Conservation (phyloP, 2,329 filamentous ascomycete species). For the Colletotrichum cuscutae region DNA sequence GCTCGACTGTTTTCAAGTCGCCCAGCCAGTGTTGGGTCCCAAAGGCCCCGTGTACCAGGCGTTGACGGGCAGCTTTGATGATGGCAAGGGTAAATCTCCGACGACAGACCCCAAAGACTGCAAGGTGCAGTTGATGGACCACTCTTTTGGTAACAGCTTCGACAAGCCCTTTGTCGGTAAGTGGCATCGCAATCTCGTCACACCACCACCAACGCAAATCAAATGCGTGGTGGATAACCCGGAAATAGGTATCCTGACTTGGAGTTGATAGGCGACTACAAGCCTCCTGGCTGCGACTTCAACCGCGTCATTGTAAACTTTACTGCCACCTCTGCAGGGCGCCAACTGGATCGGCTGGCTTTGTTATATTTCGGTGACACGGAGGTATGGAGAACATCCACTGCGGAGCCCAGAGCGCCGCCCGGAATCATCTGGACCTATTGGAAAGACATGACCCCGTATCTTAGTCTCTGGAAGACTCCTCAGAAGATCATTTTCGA, state of each 20-base stretch:
- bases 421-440: constrained; percentile 81
- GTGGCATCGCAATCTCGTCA: constrained; percentile 39
- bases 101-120: constrained; percentile 46
- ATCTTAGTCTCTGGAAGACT: constrained; percentile 73
- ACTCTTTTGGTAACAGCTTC: constrained; percentile 79
- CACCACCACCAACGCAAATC: background rate
- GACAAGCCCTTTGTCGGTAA: constrained; percentile 77
- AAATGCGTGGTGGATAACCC: background rate
- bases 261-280: constrained; percentile 65
- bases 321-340: constrained; percentile 76
- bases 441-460: constrained; percentile 81
- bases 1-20: constrained; percentile 75
- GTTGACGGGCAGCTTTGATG: constrained; percentile 37
- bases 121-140: constrained; percentile 71
- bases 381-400: constrained; percentile 87
- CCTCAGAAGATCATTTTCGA: constrained; percentile 84
- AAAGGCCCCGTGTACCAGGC: constrained; percentile 43
- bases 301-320: constrained; percentile 81
- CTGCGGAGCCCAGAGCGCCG: constrained; percentile 75
- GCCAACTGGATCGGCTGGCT: constrained; percentile 81
- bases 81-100: constrained; percentile 31
- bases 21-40: constrained; percentile 70
- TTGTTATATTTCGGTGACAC: constrained; percentile 80
- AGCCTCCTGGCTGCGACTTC: constrained; percentile 75
- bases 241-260: constrained; percentile 28